Percentiles rank a stretch among this genome's conserved stretches.
phyloP scores from a whole-genome alignment of 1,284 basidiomycete species.

The Austroboletus novae-zelandiae region DNA sequence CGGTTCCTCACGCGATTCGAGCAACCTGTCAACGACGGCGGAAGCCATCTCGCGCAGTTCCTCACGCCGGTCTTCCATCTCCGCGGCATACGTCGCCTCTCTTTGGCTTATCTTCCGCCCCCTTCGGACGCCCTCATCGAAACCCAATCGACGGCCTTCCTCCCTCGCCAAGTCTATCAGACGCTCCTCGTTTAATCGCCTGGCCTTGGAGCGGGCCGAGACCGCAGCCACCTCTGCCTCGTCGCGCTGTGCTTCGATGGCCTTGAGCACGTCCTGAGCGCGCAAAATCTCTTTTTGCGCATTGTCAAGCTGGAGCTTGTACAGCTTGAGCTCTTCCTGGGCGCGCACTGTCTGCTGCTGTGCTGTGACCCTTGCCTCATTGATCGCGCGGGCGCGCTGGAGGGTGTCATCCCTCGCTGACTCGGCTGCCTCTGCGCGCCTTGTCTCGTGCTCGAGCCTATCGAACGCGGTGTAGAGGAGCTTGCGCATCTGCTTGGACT shows the following conservation, averaged over 20 bases:
- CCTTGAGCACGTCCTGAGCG: conserved; percentile 43
- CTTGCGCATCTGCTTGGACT: conserved; percentile 51
- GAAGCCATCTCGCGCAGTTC: conserved; percentile 24
- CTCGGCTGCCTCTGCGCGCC: conserved; percentile 53
- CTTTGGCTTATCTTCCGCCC: conserved; percentile 39
- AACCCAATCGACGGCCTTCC: conserved; percentile 53
- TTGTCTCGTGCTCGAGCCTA: conserved; percentile 51
- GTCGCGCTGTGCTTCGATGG: conserved; percentile 46
- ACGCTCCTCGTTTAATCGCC: conserved; percentile 46
- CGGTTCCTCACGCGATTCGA: conserved; percentile 24
- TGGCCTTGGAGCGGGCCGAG: conserved; percentile 44
- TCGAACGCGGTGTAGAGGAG: conserved; percentile 50
- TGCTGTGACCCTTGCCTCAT: conserved; percentile 48
- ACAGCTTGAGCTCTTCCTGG: conserved; percentile 54
- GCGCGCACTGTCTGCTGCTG: conserved; percentile 51
- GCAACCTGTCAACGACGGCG: conserved; percentile 22
- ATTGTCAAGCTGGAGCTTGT: conserved; percentile 61
- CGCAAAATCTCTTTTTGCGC: conserved; percentile 59
- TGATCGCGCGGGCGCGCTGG: conserved; percentile 49
- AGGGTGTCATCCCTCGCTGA: conserved; percentile 46
- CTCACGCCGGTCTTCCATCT: conserved; percentile 10
- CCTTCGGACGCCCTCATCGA: conserved; percentile 50
- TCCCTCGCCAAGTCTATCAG: conserved; percentile 49
- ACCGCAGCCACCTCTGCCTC: conserved; percentile 49
- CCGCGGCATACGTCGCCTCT: conserved; percentile 21